These are phyloP conservation scores for Corrigiola litoralis DNA, from an alignment of 179 eudicot genomes.

Conservation along the genomic window DNA sequence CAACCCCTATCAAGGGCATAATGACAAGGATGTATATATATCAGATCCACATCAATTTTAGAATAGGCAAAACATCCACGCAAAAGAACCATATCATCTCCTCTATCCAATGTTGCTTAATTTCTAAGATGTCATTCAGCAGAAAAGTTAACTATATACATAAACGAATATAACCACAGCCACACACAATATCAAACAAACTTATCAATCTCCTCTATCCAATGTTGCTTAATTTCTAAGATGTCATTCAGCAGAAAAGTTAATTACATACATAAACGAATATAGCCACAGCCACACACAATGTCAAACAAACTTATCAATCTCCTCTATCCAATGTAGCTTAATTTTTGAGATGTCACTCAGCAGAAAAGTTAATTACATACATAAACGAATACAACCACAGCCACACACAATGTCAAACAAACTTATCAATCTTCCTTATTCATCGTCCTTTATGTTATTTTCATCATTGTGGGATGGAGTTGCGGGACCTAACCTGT, in stretches of 20 bases:
- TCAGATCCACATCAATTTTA: neutral
- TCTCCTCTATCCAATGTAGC: neutral
- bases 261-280: too few species aligned
- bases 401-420: too few species aligned
- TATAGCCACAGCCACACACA: too few species aligned
- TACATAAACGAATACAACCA: too few species aligned
- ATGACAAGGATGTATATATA: neutral
- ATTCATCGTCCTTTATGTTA: neutral
- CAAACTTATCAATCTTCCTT: neutral
- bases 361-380: neutral
- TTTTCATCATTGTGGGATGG: neutral
- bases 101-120: neutral
- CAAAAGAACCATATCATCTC: neutral
- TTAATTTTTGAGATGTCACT: neutral
- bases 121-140: neutral
- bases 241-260: neutral
- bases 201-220: neutral
- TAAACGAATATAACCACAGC: too few species aligned
- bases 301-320: neutral
- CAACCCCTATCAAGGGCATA: neutral
- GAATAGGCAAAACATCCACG: neutral
- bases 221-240: neutral
- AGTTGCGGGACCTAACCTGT: constrained; percentile 43
- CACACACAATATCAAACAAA: neutral
- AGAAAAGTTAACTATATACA: neutral